Evolutionary conservation across 2,329 filamentous ascomycete species (phyloP).

Genomic region (Claviceps sp.): DNA sequence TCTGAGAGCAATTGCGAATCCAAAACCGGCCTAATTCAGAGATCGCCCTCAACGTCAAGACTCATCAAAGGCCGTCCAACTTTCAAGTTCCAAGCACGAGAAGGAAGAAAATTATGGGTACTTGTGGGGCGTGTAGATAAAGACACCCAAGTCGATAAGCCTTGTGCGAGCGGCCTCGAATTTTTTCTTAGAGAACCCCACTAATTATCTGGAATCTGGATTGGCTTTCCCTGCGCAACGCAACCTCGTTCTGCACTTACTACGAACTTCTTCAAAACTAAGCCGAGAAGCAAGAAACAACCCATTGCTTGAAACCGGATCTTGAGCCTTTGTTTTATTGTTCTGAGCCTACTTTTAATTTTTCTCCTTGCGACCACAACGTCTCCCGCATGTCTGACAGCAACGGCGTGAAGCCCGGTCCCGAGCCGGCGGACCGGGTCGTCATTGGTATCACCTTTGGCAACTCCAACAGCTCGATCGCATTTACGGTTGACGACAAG

Average conservation of each 20-base stretch:
- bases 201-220: conserved; percentile 3
- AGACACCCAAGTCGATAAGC: background rate
- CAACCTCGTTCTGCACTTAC: background rate
- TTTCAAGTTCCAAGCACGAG: background rate
- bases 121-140: background rate
- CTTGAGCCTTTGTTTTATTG: background rate
- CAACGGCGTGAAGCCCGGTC: conserved; percentile 27
- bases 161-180: conserved; percentile 5
- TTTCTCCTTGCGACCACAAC: background rate
- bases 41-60: too few relatives aligned
- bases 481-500: conserved; percentile 84
- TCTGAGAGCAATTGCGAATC: too few relatives aligned
- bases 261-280: background rate
- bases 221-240: background rate
- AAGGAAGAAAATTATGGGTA: background rate
- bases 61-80: too few relatives aligned
- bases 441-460: conserved; percentile 96
- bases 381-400: conserved; percentile 31
- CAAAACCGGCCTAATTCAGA: too few relatives aligned
- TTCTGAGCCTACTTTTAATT: background rate
- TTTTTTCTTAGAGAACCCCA: conserved; percentile 11
- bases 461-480: conserved; percentile 97
- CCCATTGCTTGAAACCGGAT: background rate
- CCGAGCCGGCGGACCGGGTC: conserved; percentile 44
- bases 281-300: background rate